Percentiles rank a stretch among this genome's conserved stretches.
phyloP scores from a whole-genome alignment of 2,329 filamentous ascomycete species.

The Pseudodiploospora longispora region DNA sequence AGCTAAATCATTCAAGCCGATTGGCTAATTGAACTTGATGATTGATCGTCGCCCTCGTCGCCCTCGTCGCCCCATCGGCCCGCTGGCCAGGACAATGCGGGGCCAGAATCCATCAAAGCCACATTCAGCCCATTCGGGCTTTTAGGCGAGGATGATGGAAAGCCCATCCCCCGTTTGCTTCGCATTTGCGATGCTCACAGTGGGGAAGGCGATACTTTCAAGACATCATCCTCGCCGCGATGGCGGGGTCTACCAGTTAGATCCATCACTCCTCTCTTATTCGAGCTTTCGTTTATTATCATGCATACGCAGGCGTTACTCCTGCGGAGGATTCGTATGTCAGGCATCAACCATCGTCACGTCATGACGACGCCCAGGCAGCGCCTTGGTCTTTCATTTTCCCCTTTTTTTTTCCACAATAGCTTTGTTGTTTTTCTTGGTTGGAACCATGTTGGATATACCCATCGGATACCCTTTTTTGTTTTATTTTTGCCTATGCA shows the following conservation, averaged over 20 bases:
- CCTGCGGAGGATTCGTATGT: constrained; percentile 10
- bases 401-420: not conserved
- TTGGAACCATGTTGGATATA: constrained; percentile 23
- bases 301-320: constrained; percentile 8
- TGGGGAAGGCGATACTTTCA: too few species aligned
- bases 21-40: not conserved
- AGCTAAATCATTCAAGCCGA: too few species aligned
- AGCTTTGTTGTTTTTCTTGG: constrained; percentile 11
- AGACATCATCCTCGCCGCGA: too few species aligned
- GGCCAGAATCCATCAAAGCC: too few species aligned
- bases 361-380: constrained; percentile 3
- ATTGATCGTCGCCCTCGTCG: not conserved
- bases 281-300: not conserved
- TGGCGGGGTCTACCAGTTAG: too few species aligned
- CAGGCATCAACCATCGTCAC: constrained; percentile 2
- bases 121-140: too few species aligned
- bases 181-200: too few species aligned
- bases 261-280: too few species aligned
- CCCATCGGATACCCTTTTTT: constrained; percentile 11
- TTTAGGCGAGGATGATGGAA: too few species aligned
- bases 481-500: constrained; percentile 8
- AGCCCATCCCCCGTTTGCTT: too few species aligned
- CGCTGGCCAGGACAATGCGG: not conserved
- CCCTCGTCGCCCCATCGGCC: not conserved
- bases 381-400: constrained; percentile 3